Evolutionary conservation across 2,329 filamentous ascomycete species (phyloP).

Genomic region (Fusarium hainanense): DNA sequence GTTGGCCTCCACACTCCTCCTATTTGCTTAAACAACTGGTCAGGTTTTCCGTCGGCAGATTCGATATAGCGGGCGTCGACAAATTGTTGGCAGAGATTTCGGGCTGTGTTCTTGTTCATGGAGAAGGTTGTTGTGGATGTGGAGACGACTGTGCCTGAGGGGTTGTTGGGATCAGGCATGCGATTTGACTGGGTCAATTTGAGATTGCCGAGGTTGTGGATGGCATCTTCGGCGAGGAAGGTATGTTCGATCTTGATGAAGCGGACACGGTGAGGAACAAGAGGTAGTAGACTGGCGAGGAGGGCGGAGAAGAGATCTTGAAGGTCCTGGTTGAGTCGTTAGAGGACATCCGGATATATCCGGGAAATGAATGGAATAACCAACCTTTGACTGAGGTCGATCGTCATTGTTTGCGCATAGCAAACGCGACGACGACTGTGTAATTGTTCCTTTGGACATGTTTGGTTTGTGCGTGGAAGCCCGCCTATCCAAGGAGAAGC

Average conservation of each 20-base stretch:
- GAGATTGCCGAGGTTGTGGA: conserved; percentile 94
- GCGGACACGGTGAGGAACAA: conserved; percentile 87
- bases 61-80: conserved; percentile 95
- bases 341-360: conserved; percentile 25
- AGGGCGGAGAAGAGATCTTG: conserved; percentile 96
- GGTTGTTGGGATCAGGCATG: conserved; percentile 97
- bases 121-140: conserved; percentile 98
- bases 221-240: conserved; percentile 95
- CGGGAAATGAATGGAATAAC: conserved; percentile 49
- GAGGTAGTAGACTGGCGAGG: conserved; percentile 87
- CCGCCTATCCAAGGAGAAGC: conserved; percentile 13
- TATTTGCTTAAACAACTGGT: conserved; percentile 86
- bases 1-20: conserved; percentile 90
- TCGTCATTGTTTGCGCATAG: conserved; percentile 98
- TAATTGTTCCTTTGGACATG: conserved; percentile 35
- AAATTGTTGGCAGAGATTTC: conserved; percentile 93
- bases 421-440: conserved; percentile 90
- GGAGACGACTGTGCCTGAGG: conserved; percentile 92
- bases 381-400: conserved; percentile 89
- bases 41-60: conserved; percentile 86
- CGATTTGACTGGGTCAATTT: conserved; percentile 99
- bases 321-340: conserved; percentile 74
- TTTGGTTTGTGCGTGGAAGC: conserved; percentile 13
- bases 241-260: conserved; percentile 92
- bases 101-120: conserved; percentile 98